Percentiles rank a stretch among this genome's conserved stretches.
Conservation (phyloP, 352 stramenopile species). For the Blastocystis sp. region DNA sequence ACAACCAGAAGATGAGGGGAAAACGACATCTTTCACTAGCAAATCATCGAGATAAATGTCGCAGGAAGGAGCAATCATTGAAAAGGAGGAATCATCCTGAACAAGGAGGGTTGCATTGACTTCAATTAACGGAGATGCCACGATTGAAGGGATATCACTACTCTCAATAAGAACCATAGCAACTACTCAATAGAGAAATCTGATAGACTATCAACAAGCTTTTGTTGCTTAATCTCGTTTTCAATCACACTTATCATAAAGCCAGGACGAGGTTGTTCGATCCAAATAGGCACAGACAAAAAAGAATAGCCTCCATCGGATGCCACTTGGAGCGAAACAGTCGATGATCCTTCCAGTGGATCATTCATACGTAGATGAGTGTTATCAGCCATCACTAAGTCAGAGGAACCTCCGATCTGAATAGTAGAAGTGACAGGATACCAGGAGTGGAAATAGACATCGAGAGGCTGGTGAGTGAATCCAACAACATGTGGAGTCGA, state of each 20-base stretch:
- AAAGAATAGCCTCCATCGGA: neutral
- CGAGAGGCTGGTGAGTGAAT: neutral
- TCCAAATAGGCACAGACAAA: neutral
- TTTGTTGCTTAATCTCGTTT: neutral
- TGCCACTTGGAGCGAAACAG: neutral
- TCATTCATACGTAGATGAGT: neutral
- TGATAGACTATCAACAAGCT: neutral
- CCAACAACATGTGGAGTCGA: neutral
- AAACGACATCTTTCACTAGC: neutral
- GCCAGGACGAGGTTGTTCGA: neutral
- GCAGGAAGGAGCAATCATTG: neutral
- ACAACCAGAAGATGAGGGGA: neutral
- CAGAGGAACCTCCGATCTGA: neutral
- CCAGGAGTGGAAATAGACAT: neutral
- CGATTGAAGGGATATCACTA: neutral
- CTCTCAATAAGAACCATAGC: neutral
- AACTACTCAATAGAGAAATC: neutral
- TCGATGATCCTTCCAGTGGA: neutral
- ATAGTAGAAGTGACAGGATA: neutral
- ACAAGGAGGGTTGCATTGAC: neutral
- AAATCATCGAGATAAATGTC: neutral
- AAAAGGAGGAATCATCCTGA: neutral
- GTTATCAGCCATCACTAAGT: neutral
- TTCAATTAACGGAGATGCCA: neutral
- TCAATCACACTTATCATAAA: neutral